Base-by-base conservation (phyloP, 306 rosid genomes). In the Glycine latifolia region DNA sequence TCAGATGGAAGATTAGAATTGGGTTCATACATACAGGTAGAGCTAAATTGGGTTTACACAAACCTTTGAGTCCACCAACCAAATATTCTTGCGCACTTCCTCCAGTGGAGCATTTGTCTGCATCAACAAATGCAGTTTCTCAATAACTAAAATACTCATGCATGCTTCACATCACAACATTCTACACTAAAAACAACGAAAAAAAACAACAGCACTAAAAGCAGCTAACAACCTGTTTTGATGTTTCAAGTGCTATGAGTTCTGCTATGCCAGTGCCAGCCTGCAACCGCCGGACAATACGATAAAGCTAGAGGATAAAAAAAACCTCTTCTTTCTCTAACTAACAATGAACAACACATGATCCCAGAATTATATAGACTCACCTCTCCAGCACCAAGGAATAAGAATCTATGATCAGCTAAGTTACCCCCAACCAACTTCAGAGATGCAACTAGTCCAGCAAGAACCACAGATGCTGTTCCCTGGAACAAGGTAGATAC, bases 361-460 rank as follows among this genome's bases (percentile, higher is more conserved):
- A 69, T 20, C 16, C 4, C 26, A 71, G 48, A 60, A 37, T 54
- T 50, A 7, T 6, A 65, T 2, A 48, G 62, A 72, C 90, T 71
- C 76, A 90, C 99, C 97, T 96, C 99, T 79, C 99, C 99, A 71
- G 99, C 99, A 76, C 99, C 99, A 67, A 96, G 98, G 88, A 96
- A 96, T 55, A 96, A 86, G 83, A 92, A 90, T 84, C 71, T 92
- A 82, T 96, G 99, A 85, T 94, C 99, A 68, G 97, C 85, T 76
- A 96, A 89, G 56, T 86, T 82, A 43, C 98, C 99, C 3, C 94
- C 97, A 5, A 94, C 91, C 46, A 87, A 56, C 74, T 91, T 91
- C 83, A 91, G 85, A 79, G 96, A 91, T 54, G 98, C 89, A 74
- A 92, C 71, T 68, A 96, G 92, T 67, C 99, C 99, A 6, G 98